A percentile compares a stretch with the other conserved stretches of the same genome.
Conservation (phyloP, 805 yeast genomes). For the Hanseniaspora mollemarum region DNA sequence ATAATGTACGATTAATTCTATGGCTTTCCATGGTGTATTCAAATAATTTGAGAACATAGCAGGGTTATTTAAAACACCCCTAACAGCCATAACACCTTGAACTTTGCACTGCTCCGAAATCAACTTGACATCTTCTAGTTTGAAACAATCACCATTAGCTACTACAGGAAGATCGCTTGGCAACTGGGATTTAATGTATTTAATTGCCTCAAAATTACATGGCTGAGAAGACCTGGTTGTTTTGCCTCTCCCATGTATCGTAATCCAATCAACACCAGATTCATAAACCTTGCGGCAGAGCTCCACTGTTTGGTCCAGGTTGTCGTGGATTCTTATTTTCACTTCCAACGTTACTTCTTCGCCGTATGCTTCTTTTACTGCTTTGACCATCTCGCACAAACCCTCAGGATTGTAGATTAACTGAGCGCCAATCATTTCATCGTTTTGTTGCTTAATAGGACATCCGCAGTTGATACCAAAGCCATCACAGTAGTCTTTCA, state of each 20-base stretch:
- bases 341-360: constrained; percentile 69
- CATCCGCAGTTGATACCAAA: constrained; percentile 95
- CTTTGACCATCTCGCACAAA: constrained; percentile 72
- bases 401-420: constrained; percentile 72
- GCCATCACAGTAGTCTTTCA: constrained; percentile 85
- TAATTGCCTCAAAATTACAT: constrained; percentile 73
- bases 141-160: constrained; percentile 95
- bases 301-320: constrained; percentile 56
- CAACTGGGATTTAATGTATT: constrained; percentile 39
- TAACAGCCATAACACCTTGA: constrained; percentile 91
- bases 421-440: constrained; percentile 96
- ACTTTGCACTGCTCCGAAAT: constrained; percentile 61
- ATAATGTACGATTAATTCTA: constrained; percentile 73
- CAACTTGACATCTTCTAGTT: constrained; percentile 47
- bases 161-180: constrained; percentile 64
- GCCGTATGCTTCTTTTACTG: constrained; percentile 69
- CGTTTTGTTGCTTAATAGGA: constrained; percentile 86
- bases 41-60: constrained; percentile 68
- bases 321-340: constrained; percentile 77
- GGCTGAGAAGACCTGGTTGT: constrained; percentile 76
- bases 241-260: constrained; percentile 87
- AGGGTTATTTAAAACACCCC: constrained; percentile 81
- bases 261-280: constrained; percentile 87
- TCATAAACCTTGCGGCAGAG: constrained; percentile 65
- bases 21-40: constrained; percentile 79